These are phyloP conservation scores for Sisymbrium irio DNA, from an alignment of 345 rosid genomes.

Conservation along the genomic window DNA sequence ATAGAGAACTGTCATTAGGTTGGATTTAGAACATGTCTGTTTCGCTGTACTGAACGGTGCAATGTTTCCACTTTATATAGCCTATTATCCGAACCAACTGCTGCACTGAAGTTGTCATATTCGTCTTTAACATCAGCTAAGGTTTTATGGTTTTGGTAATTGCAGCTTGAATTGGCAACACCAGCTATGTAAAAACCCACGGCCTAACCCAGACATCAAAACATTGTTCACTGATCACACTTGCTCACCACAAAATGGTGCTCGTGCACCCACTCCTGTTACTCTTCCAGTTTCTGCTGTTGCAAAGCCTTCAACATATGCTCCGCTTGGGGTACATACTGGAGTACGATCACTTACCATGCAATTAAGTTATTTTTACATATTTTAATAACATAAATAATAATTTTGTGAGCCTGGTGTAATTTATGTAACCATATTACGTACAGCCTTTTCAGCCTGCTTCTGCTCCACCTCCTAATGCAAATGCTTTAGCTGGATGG, in stretches of 20 bases:
- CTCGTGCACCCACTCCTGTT: conserved; percentile 61
- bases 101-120: background rate
- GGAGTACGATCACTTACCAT: conserved; percentile 47
- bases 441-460: conserved; percentile 63
- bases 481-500: conserved; percentile 71
- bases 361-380: background rate
- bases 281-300: conserved; percentile 61
- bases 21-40: background rate
- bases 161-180: conserved; percentile 91
- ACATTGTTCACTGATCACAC: conserved; percentile 77
- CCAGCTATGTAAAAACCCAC: conserved; percentile 86
- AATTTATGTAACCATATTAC: conserved; percentile 8
- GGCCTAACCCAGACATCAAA: conserved; percentile 83
- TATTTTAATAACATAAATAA: background rate
- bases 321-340: conserved; percentile 69
- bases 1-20: background rate
- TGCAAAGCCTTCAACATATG: conserved; percentile 67
- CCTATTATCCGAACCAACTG: background rate
- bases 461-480: conserved; percentile 59
- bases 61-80: background rate
- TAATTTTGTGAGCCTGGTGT: background rate
- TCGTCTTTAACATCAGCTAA: background rate
- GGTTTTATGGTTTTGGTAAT: conserved; percentile 1
- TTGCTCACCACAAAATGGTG: conserved; percentile 63
- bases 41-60: background rate